These are phyloP conservation scores for Babesia sp. DNA, from an alignment of 169 alveolate genomes.

Conservation along the genomic window DNA sequence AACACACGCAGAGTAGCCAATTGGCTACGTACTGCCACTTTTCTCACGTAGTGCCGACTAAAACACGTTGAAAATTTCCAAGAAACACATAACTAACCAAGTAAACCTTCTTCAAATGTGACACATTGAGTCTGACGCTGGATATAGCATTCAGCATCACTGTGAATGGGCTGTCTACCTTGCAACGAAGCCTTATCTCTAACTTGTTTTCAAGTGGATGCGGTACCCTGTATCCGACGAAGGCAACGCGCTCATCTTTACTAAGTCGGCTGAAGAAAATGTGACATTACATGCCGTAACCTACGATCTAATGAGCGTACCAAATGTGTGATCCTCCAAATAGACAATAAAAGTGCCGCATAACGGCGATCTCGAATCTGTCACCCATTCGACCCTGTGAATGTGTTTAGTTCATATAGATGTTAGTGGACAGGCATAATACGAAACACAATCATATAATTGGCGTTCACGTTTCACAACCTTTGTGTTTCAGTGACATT, in stretches of 20 bases:
- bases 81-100: slow-evolving; percentile 18
- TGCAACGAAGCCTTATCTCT: slow-evolving; percentile 51
- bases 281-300: not conserved
- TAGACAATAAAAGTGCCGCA: slow-evolving; percentile 87
- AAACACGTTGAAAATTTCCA: not conserved
- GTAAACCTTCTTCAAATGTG: slow-evolving; percentile 57
- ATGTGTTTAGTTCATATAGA: too few species aligned
- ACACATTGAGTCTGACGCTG: slow-evolving; percentile 18
- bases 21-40: not conserved
- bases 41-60: slow-evolving; percentile 28
- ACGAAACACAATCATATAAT: too few species aligned
- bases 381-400: slow-evolving; percentile 82
- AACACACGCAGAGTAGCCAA: not conserved
- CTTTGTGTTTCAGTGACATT: too few species aligned
- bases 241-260: slow-evolving; percentile 85
- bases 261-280: slow-evolving; percentile 74
- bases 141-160: slow-evolving; percentile 53
- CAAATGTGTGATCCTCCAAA: slow-evolving; percentile 91
- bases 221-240: slow-evolving; percentile 91
- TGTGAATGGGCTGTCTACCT: slow-evolving; percentile 57
- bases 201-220: slow-evolving; percentile 86
- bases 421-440: too few species aligned
- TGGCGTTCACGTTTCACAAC: too few species aligned
- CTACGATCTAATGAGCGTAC: slow-evolving; percentile 84
- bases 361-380: slow-evolving; percentile 85